Base-by-base conservation (phyloP, 139 green algal species). In the Zygnema cylindricum region DNA sequence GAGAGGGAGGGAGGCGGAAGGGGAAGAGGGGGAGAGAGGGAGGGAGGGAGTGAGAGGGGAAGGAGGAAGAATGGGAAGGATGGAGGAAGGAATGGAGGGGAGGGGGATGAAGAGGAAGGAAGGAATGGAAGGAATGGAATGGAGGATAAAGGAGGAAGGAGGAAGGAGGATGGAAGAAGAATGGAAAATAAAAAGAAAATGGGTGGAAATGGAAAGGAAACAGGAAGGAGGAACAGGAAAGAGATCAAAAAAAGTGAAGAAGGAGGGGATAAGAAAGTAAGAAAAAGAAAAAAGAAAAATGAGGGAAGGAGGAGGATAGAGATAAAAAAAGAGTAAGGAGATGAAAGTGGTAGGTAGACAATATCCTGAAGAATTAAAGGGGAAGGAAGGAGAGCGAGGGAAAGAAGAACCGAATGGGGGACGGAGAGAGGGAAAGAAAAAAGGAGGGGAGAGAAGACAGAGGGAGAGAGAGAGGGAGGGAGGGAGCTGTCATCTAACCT, bases 271-370 rank as follows among this genome's bases (percentile, higher is more conserved):
- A 0, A 0, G 71, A 83, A 63, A 16, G 49, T 7, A 63, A 63
- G 16, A 16, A 16, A 63, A 16, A 16, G 16, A 63, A 63, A 16
- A 16, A 63, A 63, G 49, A n/a, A 21, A 33, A 35, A 16, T 22
- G 0, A 22, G 71, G 0, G 76, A 83, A 38, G 76, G 76, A 83
- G 49, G 2, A 83, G 49, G n/a, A 83, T 32, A 83, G 63, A 16
- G 49, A 16, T 63, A 3, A 83, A 55, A 83, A 35, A 0, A 35
- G 3, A 11, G 49, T 75, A 40, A 33, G 76, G 23, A 35, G 63
- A 2, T 2, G 30, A 3, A 2, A 69, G 76, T 75, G 7, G 49
- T 32, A 55, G n/a, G n/a, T 0, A 33, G n/a, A 33, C 16, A 40
- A 83, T 1, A 33, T 1, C 32, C 0, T 2, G n/a, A 63, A 63